Evolutionary conservation across 768 basidiomycete species (phyloP), one percentile per base, ranked within the genome.

Genomic region (Tulasnella calospora): DNA sequence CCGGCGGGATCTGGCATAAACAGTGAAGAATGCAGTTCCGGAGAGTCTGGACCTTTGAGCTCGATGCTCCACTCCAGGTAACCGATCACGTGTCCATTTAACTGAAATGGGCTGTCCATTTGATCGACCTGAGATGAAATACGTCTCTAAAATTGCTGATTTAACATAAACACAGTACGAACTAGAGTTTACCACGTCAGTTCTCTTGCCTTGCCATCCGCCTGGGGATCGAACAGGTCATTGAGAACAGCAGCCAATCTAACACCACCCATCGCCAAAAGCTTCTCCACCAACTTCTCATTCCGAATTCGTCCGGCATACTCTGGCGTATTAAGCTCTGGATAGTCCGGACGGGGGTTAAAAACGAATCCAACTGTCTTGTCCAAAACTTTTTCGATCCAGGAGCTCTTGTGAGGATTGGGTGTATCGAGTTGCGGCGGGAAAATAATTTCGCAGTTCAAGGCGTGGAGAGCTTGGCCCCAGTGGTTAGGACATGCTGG

Each of bases 361-460:
- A 13, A 74, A 40, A 55, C 76, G 40, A 40, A 77, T 70, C 23
- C 38, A 40, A 80, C 79, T 87, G 88, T 10, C 86, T 86, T 36
- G 86, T 85, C 80, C 85, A 27, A 21, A 21, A 46, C 36, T 30
- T 33, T 27, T 19, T 40, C 41, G 67, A 78, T 23, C 67, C 40
- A 71, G n/a, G 77, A 71, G 33, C 30, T 38, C 44, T 33, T 46
- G 71, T 78, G 40, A 23, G 77, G 77, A 46, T 71, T 27, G 7
- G 71, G 71, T 19, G 69, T 81, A 79, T 92, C 92, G 67, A 95
- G 87, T 78, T 87, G 91, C 76, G 85, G 83, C 0, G 96, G 95
- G 91, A 94, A 96, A 8, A 93, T 88, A 76, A 95, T 83, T 8
- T 90, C 88, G 86, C 96, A 97, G 85, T 95, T 95, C 80, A 97